phyloP scores from a whole-genome alignment of 495 filamentous ascomycete genomes.

The Penicillium daleae region DNA sequence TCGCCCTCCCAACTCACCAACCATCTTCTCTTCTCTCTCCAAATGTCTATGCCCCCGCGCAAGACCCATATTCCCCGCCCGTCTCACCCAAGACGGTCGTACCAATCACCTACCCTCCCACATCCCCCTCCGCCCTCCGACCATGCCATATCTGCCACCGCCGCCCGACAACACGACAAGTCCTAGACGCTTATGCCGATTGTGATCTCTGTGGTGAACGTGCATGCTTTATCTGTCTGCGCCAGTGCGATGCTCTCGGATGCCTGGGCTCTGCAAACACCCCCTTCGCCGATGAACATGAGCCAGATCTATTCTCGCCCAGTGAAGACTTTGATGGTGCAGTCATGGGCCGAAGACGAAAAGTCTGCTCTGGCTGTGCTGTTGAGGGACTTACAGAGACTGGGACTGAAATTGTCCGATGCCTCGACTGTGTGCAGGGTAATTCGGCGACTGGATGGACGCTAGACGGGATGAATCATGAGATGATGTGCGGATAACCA shows the following conservation, averaged over 20 bases:
- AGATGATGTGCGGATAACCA: slow-evolving; percentile 9
- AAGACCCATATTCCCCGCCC: slow-evolving; percentile 37
- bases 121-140: slow-evolving; percentile 39
- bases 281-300: neutral
- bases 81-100: slow-evolving; percentile 43
- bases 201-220: slow-evolving; percentile 53
- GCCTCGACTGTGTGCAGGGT: slow-evolving; percentile 42
- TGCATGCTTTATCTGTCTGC: slow-evolving; percentile 57
- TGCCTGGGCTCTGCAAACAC: slow-evolving; percentile 26
- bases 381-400: slow-evolving; percentile 47
- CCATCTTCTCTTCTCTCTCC: slow-evolving; percentile 31
- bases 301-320: slow-evolving; percentile 10
- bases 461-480: slow-evolving; percentile 19
- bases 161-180: slow-evolving; percentile 48
- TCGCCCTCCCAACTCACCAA: slow-evolving; percentile 21
- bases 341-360: slow-evolving; percentile 25
- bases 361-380: slow-evolving; percentile 48
- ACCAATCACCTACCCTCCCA: slow-evolving; percentile 29
- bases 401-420: slow-evolving; percentile 44
- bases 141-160: slow-evolving; percentile 58
- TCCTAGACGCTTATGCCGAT: slow-evolving; percentile 55
- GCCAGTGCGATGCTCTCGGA: slow-evolving; percentile 45
- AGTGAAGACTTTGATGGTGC: slow-evolving; percentile 11
- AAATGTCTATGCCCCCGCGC: slow-evolving; percentile 27
- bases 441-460: slow-evolving; percentile 21